Evolutionary conservation across 164 flowering plant species (phyloP).

Genomic region (Aristolochia fimbriata): DNA sequence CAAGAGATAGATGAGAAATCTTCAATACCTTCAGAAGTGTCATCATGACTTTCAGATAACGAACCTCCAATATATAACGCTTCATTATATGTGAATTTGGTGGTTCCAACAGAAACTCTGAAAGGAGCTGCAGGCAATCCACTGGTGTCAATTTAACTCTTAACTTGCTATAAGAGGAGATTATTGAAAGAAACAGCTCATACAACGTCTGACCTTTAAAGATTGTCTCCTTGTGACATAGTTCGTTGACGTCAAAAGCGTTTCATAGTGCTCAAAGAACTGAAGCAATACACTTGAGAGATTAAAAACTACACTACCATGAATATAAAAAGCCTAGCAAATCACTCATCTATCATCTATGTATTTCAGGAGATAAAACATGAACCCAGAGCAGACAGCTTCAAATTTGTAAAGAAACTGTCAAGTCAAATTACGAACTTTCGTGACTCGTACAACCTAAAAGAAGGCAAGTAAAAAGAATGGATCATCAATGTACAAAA

Average conservation of each 20-base stretch:
- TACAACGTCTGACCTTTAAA: slow-evolving; percentile 56
- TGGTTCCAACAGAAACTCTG: slow-evolving; percentile 92
- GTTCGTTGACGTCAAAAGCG: slow-evolving; percentile 71
- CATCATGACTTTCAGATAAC: slow-evolving; percentile 80
- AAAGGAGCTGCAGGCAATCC: slow-evolving; percentile 58
- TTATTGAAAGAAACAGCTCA: slow-evolving; percentile 1
- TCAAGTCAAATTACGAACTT: not conserved
- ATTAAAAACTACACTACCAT: not conserved
- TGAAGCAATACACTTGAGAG: slow-evolving; percentile 19
- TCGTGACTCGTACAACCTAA: not conserved
- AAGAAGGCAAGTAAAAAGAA: not conserved
- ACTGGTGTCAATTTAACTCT: slow-evolving; percentile 3
- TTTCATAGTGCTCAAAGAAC: slow-evolving; percentile 85
- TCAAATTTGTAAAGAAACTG: too few relatives aligned
- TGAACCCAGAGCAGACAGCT: too few relatives aligned
- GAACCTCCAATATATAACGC: slow-evolving; percentile 81
- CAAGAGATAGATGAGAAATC: not conserved
- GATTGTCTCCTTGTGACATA: slow-evolving; percentile 98
- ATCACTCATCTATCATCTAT: too few relatives aligned
- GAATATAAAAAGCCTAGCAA: not conserved
- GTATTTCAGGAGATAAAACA: too few relatives aligned
- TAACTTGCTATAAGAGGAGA: not conserved
- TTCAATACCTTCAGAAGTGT: slow-evolving; percentile 45
- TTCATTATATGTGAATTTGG: slow-evolving; percentile 85
- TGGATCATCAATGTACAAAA: not conserved